Base-by-base conservation (phyloP, 495 filamentous ascomycete genomes). In the Penicillium egyptiacum region DNA sequence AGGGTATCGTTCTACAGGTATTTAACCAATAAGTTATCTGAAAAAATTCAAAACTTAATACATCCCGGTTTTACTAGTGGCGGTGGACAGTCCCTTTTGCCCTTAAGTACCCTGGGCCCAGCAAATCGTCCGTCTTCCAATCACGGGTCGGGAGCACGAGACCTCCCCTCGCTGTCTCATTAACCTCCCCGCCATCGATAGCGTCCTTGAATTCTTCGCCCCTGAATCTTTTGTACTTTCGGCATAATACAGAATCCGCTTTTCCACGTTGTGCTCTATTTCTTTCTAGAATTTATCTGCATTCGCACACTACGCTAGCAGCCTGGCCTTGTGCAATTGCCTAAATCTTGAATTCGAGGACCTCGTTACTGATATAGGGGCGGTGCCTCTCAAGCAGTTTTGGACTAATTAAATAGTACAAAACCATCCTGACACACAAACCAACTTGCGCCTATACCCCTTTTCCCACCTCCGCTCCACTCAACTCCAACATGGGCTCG, bases 71-170 rank as follows among this genome's bases (percentile, higher is more conserved):
- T n/a, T 25, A 55, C 16, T 55, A 39, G 20, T 55, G 30, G 30
- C 42, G 41, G 28, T 14, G 30, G 53, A 43, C 19, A 23, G 31
- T 54, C 9, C 39, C 22, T n/a, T 40, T 31, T 40, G 17, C 22
- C 57, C 20, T 55, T 9, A 25, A 30, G 59, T 52, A 53, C 44
- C 55, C 42, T 42, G 9, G 49, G 42, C 26, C 26, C 42, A 47
- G 53, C 11, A 53, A 23, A 44, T 39, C 5, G 9, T 20, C 3
- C 10, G 22, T 60, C 60, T 65, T 65, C 73, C 73, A 73, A 76
- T 73, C 70, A 68, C 55, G 64, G 71, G 26, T 50, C 60, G 56
- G 45, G 64, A 61, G 73, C 73, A 76, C 73, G 73, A 76, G 73
- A 74, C 73, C 71, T 33, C 55, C 26, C 49, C 55, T 41, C 47